phyloP scores from a whole-genome alignment of 2,329 filamentous ascomycete genomes.

The Penicillium fuscoglaucum region DNA sequence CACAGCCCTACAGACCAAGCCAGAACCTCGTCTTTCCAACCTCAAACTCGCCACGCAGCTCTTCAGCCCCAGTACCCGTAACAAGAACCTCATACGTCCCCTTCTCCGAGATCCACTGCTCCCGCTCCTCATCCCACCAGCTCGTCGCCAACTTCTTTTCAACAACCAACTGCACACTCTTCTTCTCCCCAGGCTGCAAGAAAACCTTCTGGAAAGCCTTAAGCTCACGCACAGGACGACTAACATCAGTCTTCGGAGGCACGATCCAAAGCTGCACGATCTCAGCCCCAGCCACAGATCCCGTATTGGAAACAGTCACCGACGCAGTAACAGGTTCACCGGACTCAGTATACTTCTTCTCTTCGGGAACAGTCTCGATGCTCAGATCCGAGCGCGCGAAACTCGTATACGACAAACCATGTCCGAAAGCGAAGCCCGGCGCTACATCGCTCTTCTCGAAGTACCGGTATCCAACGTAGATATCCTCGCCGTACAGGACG shows the following conservation, averaged over 20 bases:
- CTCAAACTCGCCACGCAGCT: slow-evolving; percentile 55
- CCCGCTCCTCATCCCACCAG: slow-evolving; percentile 69
- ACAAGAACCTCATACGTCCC: slow-evolving; percentile 66
- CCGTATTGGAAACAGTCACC: slow-evolving; percentile 54
- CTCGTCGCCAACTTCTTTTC: slow-evolving; percentile 65
- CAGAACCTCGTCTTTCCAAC: slow-evolving; percentile 66
- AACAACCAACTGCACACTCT: slow-evolving; percentile 56
- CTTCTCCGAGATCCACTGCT: slow-evolving; percentile 65
- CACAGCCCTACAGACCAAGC: slow-evolving; percentile 56
- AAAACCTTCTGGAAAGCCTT: slow-evolving; percentile 67
- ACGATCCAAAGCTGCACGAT: slow-evolving; percentile 58
- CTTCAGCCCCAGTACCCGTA: slow-evolving; percentile 55
- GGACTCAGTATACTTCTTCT: slow-evolving; percentile 41
- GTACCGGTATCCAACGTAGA: slow-evolving; percentile 79
- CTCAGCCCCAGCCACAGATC: slow-evolving; percentile 54
- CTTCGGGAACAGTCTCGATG: slow-evolving; percentile 29
- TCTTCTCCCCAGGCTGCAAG: slow-evolving; percentile 60
- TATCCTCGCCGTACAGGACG: slow-evolving; percentile 74
- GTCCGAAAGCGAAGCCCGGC: slow-evolving; percentile 74
- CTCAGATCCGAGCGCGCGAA: slow-evolving; percentile 59
- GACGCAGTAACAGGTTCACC: slow-evolving; percentile 51
- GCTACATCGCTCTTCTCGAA: slow-evolving; percentile 69
- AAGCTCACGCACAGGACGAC: slow-evolving; percentile 60
- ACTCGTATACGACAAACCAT: slow-evolving; percentile 74
- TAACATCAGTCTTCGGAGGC: slow-evolving; percentile 51